A percentile compares a stretch with the other conserved stretches of the same genome.
phyloP scores from a whole-genome alignment of 2,329 filamentous ascomycete species.

The Lachnellula willkommii region DNA sequence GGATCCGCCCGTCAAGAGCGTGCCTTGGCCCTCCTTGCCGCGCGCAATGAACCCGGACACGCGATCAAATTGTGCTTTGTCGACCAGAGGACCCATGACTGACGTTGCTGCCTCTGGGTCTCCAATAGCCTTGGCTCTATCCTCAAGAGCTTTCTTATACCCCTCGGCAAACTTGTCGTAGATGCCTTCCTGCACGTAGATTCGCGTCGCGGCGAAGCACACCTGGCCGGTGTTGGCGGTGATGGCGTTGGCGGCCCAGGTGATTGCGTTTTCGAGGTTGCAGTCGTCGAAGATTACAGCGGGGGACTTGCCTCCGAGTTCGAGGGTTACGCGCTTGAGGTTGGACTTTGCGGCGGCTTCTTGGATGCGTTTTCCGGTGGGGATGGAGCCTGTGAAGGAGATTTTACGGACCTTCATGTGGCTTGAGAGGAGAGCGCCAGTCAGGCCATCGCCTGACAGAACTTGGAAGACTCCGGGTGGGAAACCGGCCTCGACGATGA shows the following conservation, averaged over 20 bases:
- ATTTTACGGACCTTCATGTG: slow-evolving; percentile 38
- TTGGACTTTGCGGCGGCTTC: slow-evolving; percentile 37
- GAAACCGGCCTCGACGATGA: slow-evolving; percentile 24
- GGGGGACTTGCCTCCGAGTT: slow-evolving; percentile 41
- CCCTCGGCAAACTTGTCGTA: slow-evolving; percentile 55
- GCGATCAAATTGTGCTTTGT: slow-evolving; percentile 29
- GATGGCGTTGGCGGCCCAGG: slow-evolving; percentile 40
- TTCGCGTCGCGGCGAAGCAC: slow-evolving; percentile 67
- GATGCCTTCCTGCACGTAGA: slow-evolving; percentile 60
- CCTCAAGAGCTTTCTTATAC: slow-evolving; percentile 55
- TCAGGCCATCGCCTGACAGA: slow-evolving; percentile 36
- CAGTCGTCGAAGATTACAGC: slow-evolving; percentile 40
- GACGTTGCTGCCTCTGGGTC: slow-evolving; percentile 55
- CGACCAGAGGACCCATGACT: slow-evolving; percentile 53
- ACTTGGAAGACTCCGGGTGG: slow-evolving; percentile 39
- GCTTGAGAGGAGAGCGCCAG: slow-evolving; percentile 33
- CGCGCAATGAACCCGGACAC: slow-evolving; percentile 19
- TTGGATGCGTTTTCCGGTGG: slow-evolving; percentile 36
- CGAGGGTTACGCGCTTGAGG: slow-evolving; percentile 39
- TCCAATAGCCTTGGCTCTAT: slow-evolving; percentile 50
- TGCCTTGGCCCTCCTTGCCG: slow-evolving; percentile 14
- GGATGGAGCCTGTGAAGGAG: slow-evolving; percentile 38
- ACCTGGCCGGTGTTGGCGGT: slow-evolving; percentile 70
- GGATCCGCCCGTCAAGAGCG: slow-evolving; percentile 22
- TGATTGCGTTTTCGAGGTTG: slow-evolving; percentile 44